Base-by-base conservation (phyloP, 2,329 filamentous ascomycete species). In the Scedosporium apiospermum region DNA sequence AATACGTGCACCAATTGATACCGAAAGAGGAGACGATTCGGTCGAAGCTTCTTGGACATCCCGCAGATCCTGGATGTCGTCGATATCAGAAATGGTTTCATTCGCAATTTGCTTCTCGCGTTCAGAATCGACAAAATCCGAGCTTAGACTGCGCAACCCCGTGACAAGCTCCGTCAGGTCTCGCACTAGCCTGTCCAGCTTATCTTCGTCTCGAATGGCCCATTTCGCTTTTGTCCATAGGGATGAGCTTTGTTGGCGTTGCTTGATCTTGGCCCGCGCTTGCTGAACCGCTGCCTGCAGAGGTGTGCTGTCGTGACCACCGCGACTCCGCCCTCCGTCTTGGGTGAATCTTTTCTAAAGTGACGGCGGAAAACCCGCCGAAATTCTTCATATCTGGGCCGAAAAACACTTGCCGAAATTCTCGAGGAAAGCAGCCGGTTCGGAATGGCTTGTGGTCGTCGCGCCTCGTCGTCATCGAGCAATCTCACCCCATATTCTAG, bases 201-300 rank as follows among this genome's bases (percentile, higher is more conserved):
- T 63, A n/a, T 51, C 55, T 30, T 63, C 49, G 30, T 61, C 62
- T 27, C 38, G 34, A 41, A 63, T 58, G 5, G 62, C 34, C 62
- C 62, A 63, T 18, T 55, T 61, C 21, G 49, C 26, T 23, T 42
- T 51, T 49, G n/a, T 26, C 49, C 46, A 63, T n/a, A 57, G 30
- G 6, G 26, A 30, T n/a, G 58, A 34, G 26, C 10, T 58, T 16
- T 26, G 55, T 30, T 61, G 59, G n/a, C 62, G 57, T 10, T 27
- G 12, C 21, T 34, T 16, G 41, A 60, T 59, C 18, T 42, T 30
- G 10, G 57, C 62, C 9, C 30, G 30, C 9, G 57, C n/a, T 7
- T 49, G 26, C 42, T 42, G 18, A 6, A 21, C 44, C 14, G 55
- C 55, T 30, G 27, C 55, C 26, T 34, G 16, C 7, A 34, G 30